Evolutionary conservation across 495 filamentous ascomycete genomes (phyloP).

Genomic region (Recurvomyces mirabilis): DNA sequence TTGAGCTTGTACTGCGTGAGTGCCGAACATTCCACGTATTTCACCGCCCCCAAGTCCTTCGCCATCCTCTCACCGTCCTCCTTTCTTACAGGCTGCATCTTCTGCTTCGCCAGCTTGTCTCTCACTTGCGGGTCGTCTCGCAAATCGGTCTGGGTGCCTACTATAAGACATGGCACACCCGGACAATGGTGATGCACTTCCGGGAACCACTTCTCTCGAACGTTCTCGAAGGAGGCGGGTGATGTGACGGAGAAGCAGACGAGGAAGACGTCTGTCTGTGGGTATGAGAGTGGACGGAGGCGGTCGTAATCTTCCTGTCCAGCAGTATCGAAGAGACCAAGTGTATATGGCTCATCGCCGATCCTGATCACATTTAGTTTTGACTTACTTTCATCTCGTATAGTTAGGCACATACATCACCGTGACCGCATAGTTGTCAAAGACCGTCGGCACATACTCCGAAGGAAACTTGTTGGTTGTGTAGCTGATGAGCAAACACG

Average conservation of each 20-base stretch:
- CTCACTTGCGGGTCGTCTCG: conserved; percentile 78
- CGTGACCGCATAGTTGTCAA: conserved; percentile 99
- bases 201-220: conserved; percentile 97
- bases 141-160: conserved; percentile 95
- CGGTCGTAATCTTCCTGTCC: conserved; percentile 99
- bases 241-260: conserved; percentile 98
- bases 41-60: conserved; percentile 88
- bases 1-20: conserved; percentile 97
- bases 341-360: conserved; percentile 94
- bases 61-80: conserved; percentile 95
- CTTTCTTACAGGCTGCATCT: conserved; percentile 81
- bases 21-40: conserved; percentile 97
- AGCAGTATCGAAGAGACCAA: conserved; percentile 95
- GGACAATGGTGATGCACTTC: conserved; percentile 98
- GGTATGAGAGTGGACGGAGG: conserved; percentile 89
- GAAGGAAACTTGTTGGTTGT: conserved; percentile 99
- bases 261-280: conserved; percentile 96
- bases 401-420: conserved; percentile 68
- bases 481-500: conserved; percentile 95
- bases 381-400: too few relatives aligned
- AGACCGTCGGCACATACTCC: conserved; percentile 98
- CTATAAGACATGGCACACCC: conserved; percentile 93
- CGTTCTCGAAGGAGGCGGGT: conserved; percentile 98
- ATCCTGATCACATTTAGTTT: conserved; percentile 70
- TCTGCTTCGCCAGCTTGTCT: conserved; percentile 88